Evolutionary conservation across 2,329 filamentous ascomycete species (phyloP).

Genomic region (Hypoxylon sp.): DNA sequence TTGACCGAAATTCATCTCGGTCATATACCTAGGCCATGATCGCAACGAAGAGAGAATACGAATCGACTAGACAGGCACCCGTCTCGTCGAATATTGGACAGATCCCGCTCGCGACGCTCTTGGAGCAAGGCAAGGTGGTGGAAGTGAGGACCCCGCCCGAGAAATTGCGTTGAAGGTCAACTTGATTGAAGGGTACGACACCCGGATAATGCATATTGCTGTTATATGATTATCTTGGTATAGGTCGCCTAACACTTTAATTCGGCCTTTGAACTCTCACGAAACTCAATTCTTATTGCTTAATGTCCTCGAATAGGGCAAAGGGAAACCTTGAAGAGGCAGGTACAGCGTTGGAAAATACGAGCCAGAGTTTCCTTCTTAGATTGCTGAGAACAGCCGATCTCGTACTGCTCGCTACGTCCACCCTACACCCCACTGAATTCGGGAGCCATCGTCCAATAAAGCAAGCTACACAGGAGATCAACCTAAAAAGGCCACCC

Average conservation of each 20-base stretch:
- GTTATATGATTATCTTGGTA: background rate
- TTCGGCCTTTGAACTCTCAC: too few relatives aligned
- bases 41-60: background rate
- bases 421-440: conserved; percentile 26
- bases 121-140: background rate
- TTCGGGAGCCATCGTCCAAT: conserved; percentile 26
- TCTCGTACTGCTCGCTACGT: conserved; percentile 19
- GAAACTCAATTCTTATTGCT: background rate
- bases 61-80: background rate
- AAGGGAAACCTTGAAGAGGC: background rate
- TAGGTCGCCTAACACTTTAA: too few relatives aligned
- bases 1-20: background rate
- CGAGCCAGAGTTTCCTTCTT: conserved; percentile 7
- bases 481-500: conserved; percentile 24
- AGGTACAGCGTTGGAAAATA: conserved; percentile 5
- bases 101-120: background rate
- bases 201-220: background rate
- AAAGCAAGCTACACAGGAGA: conserved; percentile 14
- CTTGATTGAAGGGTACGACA: background rate
- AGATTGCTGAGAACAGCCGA: conserved; percentile 15
- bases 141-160: background rate
- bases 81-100: background rate
- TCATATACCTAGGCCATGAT: background rate
- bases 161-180: background rate
- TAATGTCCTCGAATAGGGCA: background rate